phyloP scores from a whole-genome alignment of 768 basidiomycete species.

The Mycena sanguinolenta region DNA sequence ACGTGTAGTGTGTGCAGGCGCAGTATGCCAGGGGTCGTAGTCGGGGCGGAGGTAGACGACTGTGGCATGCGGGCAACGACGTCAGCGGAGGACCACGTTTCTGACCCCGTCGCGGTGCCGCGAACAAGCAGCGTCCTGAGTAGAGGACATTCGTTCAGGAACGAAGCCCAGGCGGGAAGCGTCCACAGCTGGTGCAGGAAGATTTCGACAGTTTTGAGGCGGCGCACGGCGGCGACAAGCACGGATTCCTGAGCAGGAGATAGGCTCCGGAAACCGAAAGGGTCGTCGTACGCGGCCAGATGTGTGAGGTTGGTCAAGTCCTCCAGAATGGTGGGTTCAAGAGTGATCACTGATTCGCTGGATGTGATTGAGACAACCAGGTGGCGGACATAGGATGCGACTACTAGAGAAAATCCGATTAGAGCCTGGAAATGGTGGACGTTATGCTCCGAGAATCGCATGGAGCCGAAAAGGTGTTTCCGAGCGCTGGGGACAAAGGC shows the following conservation, averaged over 20 bases:
- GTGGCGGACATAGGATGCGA: slow-evolving; percentile 19
- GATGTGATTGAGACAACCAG: slow-evolving; percentile 16
- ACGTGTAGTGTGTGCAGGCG: slow-evolving; percentile 23
- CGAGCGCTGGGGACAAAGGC: slow-evolving; percentile 21
- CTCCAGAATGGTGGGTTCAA: slow-evolving; percentile 15
- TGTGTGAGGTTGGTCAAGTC: slow-evolving; percentile 15
- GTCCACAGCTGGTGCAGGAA: slow-evolving; percentile 25
- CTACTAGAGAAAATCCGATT: slow-evolving; percentile 9
- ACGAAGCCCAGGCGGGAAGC: slow-evolving; percentile 29
- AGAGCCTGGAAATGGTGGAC: slow-evolving; percentile 25
- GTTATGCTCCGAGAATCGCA: slow-evolving; percentile 20
- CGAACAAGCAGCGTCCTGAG: slow-evolving; percentile 13
- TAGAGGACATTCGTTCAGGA: slow-evolving; percentile 28
- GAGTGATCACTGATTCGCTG: neutral
- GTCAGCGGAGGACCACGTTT: slow-evolving; percentile 6
- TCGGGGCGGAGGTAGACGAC: neutral
- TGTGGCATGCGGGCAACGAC: neutral
- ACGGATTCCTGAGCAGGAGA: neutral
- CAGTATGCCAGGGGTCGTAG: too few species aligned
- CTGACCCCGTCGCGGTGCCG: slow-evolving; percentile 11
- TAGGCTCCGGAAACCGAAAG: slow-evolving; percentile 32
- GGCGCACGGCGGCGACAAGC: neutral
- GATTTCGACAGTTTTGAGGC: slow-evolving; percentile 20
- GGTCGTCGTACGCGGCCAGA: slow-evolving; percentile 26
- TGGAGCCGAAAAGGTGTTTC: slow-evolving; percentile 18